Conservation (phyloP, 1,284 basidiomycete genomes). For the Cryptococcus hybrid region DNA sequence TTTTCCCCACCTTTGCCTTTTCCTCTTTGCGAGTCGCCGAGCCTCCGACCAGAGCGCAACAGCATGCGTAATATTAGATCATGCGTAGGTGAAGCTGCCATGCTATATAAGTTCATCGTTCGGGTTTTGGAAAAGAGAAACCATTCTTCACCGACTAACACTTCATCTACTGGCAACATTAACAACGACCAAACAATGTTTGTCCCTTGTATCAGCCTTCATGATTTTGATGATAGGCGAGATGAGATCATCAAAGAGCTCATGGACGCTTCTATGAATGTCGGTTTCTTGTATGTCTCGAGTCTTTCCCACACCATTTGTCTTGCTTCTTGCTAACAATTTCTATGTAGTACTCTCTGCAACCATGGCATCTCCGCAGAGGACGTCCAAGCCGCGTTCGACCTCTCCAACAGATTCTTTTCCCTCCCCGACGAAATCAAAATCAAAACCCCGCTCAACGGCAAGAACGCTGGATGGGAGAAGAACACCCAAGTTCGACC, state of each 20-base stretch:
- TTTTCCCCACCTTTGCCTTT: too few species aligned
- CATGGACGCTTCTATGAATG: constrained; percentile 29
- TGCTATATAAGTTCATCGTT: too few species aligned
- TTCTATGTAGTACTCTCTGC: constrained; percentile 13
- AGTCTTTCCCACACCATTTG: background rate
- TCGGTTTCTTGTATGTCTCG: constrained; percentile 30
- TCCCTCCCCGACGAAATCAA: constrained; percentile 20
- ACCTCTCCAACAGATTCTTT: constrained; percentile 20
- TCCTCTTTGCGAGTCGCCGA: too few species aligned
- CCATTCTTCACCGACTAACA: too few species aligned
- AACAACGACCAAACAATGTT: constrained; percentile 7
- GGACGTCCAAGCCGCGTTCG: constrained; percentile 20
- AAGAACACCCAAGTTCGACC: constrained; percentile 25
- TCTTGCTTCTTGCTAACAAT: background rate
- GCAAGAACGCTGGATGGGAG: constrained; percentile 32
- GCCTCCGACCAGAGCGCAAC: too few species aligned
- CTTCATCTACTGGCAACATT: too few species aligned
- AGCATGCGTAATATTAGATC: too few species aligned
- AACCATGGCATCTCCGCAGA: constrained; percentile 25
- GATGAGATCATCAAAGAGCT: constrained; percentile 27
- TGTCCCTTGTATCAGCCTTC: constrained; percentile 32
- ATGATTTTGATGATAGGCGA: constrained; percentile 31
- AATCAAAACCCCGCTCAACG: constrained; percentile 19
- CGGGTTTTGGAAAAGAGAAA: too few species aligned
- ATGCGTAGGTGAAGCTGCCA: too few species aligned